Conservation (phyloP, 2,329 filamentous ascomycete genomes). For the Calonectria honghensis region DNA sequence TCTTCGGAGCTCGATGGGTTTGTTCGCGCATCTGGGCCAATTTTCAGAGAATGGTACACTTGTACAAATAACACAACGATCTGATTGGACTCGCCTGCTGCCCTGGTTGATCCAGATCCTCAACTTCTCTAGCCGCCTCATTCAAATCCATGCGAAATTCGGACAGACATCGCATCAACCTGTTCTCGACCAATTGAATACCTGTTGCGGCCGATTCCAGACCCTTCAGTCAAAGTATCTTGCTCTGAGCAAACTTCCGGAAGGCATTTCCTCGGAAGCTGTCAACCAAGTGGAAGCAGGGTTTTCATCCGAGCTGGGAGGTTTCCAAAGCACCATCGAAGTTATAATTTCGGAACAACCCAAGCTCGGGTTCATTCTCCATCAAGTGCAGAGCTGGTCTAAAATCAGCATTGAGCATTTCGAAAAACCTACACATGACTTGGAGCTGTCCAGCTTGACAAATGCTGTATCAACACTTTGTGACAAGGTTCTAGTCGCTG, state of each 20-base stretch:
- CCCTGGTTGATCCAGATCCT: slow-evolving; percentile 83
- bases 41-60: slow-evolving; percentile 52
- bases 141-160: slow-evolving; percentile 81
- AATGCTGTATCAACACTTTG: slow-evolving; percentile 77
- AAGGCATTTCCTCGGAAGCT: slow-evolving; percentile 66
- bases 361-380: slow-evolving; percentile 78
- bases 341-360: slow-evolving; percentile 65
- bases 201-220: slow-evolving; percentile 70
- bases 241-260: slow-evolving; percentile 69
- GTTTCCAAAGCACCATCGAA: slow-evolving; percentile 65
- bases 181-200: slow-evolving; percentile 67
- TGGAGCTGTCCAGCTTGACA: slow-evolving; percentile 69
- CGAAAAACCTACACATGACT: slow-evolving; percentile 31
- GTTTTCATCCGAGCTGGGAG: slow-evolving; percentile 60
- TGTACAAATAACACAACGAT: slow-evolving; percentile 39
- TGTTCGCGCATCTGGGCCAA: slow-evolving; percentile 61
- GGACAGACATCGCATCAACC: slow-evolving; percentile 70
- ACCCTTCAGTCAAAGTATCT: slow-evolving; percentile 64
- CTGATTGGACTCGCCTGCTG: slow-evolving; percentile 56
- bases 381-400: slow-evolving; percentile 81
- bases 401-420: slow-evolving; percentile 54
- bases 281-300: slow-evolving; percentile 59
- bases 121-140: slow-evolving; percentile 75
- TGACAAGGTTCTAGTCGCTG: slow-evolving; percentile 85
- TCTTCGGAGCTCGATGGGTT: slow-evolving; percentile 62